phyloP scores from a whole-genome alignment of 805 yeast genomes.

The Wickerhamiella dianesei region DNA sequence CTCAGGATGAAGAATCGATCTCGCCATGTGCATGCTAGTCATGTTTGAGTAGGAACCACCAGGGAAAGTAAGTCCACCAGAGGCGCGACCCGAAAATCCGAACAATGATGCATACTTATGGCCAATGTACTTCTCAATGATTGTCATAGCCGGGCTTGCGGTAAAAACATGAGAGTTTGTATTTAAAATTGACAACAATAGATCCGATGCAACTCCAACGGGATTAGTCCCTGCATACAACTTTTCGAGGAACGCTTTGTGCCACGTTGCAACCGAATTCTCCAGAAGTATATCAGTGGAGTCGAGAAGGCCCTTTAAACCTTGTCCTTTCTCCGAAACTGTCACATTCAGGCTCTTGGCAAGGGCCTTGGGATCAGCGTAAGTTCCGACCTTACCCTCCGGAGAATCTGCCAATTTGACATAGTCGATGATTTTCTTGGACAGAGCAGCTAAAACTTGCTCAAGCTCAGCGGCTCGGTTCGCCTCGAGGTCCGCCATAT shows the following conservation, averaged over 20 bases:
- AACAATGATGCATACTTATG: conserved; percentile 55
- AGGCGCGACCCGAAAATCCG: conserved; percentile 36
- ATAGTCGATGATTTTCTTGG: conserved; percentile 40
- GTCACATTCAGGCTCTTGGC: conserved; percentile 27
- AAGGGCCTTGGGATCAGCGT: conserved; percentile 33
- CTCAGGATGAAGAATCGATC: conserved; percentile 52
- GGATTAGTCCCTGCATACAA: conserved; percentile 78
- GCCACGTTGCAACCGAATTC: conserved; percentile 74
- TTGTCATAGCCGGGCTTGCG: conserved; percentile 67
- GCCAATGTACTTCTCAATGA: conserved; percentile 57
- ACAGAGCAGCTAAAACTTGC: conserved; percentile 35
- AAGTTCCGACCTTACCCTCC: conserved; percentile 35
- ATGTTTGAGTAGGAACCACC: conserved; percentile 85
- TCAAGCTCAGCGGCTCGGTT: conserved; percentile 47
- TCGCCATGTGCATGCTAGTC: conserved; percentile 65
- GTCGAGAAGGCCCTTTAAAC: conserved; percentile 32
- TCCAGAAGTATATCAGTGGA: conserved; percentile 44
- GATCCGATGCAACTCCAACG: conserved; percentile 62
- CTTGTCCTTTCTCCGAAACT: conserved; percentile 29
- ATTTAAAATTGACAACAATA: conserved; percentile 49
- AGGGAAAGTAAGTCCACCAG: conserved; percentile 75
- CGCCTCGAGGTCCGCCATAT: conserved; percentile 25
- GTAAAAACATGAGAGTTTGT: conserved; percentile 77
- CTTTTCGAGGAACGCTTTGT: conserved; percentile 73
- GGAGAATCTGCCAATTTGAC: conserved; percentile 37